Evolutionary conservation across 352 stramenopile genomes (phyloP).

Genomic region (Halophytophthora polymorphica): DNA sequence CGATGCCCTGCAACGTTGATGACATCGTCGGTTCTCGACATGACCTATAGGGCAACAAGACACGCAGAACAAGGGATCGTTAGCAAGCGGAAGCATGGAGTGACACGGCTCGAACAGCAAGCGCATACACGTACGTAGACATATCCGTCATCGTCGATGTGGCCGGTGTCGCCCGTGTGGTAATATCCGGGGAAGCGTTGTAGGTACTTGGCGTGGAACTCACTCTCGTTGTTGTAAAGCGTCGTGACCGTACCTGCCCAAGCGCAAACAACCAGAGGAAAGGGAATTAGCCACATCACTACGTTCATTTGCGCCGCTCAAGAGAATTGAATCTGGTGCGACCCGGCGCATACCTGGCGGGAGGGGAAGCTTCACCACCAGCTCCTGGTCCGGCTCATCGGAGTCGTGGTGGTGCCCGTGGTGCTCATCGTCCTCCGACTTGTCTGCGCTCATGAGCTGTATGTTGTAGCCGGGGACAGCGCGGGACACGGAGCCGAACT

Average conservation of each 20-base stretch:
- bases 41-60: background rate
- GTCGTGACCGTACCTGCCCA: conserved; percentile 62
- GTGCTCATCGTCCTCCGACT: conserved; percentile 34
- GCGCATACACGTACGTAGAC: conserved; percentile 53
- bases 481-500: conserved; percentile 56
- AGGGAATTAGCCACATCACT: background rate
- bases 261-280: background rate
- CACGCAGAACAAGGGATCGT: background rate
- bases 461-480: conserved; percentile 86
- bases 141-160: conserved; percentile 90
- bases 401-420: conserved; percentile 49
- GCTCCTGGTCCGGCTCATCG: conserved; percentile 50
- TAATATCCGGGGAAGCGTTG: conserved; percentile 87
- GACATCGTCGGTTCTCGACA: conserved; percentile 80
- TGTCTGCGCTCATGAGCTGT: conserved; percentile 60
- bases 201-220: conserved; percentile 84
- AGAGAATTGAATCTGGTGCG: background rate
- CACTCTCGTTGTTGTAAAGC: conserved; percentile 82
- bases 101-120: no score
- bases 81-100: no score
- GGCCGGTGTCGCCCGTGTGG: conserved; percentile 82
- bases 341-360: conserved; percentile 46
- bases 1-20: conserved; percentile 90
- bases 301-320: background rate
- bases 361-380: conserved; percentile 82